phyloP scores from a whole-genome alignment of 441 rosid species.

The Theobroma grandiflorum region DNA sequence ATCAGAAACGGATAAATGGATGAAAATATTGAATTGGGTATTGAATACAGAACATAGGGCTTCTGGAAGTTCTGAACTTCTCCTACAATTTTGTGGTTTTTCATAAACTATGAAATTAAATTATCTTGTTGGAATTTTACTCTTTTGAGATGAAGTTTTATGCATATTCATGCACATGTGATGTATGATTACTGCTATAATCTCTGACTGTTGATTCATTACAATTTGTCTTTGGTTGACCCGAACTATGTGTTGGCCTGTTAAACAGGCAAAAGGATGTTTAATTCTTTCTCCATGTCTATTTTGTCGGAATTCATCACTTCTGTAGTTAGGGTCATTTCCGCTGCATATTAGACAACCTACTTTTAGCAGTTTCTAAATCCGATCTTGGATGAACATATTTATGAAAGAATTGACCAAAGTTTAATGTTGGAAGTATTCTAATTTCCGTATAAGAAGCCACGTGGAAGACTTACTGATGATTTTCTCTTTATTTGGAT shows the following conservation, averaged over 20 bases:
- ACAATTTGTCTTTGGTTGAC: constrained; percentile 1
- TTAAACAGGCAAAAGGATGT: not conserved
- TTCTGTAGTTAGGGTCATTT: not conserved
- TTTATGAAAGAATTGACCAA: not conserved
- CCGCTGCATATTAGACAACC: not conserved
- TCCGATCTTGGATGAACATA: not conserved
- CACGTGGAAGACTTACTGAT: constrained; percentile 1
- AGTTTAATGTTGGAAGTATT: not conserved
- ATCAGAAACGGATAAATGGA: not conserved
- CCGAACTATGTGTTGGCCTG: not conserved
- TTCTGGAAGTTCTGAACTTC: not conserved
- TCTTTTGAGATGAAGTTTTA: not conserved
- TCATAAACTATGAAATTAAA: not conserved
- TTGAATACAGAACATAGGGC: not conserved
- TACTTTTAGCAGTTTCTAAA: not conserved
- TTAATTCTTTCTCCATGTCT: not conserved
- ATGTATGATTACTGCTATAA: not conserved
- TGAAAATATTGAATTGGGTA: not conserved
- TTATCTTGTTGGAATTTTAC: constrained; percentile 4
- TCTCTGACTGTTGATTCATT: not conserved
- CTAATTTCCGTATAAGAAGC: constrained; percentile 12
- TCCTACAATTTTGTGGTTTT: not conserved
- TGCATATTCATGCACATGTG: not conserved
- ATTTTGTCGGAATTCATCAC: not conserved
- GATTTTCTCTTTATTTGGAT: constrained; percentile 10